Percentiles rank a stretch among this genome's conserved stretches.
Conservation (phyloP, 805 yeast species). For the Starmerella apis region DNA sequence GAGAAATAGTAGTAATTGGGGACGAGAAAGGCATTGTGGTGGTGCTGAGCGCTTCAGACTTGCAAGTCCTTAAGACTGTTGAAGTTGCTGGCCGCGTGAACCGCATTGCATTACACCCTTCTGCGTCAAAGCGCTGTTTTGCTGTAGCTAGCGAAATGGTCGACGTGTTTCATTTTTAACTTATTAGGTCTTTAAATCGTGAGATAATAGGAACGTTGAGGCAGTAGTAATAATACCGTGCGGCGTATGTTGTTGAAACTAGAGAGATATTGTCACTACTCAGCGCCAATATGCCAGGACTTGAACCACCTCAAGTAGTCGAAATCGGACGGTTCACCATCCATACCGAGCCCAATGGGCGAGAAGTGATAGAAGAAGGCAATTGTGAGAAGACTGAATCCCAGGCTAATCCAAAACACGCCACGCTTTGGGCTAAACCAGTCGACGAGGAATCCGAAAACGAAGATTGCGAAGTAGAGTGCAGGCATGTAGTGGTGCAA, state of each 20-base stretch:
- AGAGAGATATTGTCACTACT: background rate
- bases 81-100: slow-evolving; percentile 21
- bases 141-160: slow-evolving; percentile 7
- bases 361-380: slow-evolving; percentile 51
- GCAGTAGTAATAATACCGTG: background rate
- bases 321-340: slow-evolving; percentile 41
- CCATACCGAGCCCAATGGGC: slow-evolving; percentile 76
- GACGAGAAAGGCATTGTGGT: slow-evolving; percentile 22
- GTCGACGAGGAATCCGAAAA: slow-evolving; percentile 54
- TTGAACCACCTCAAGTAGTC: slow-evolving; percentile 43
- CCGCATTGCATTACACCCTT: slow-evolving; percentile 5
- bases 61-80: background rate
- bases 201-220: background rate
- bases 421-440: slow-evolving; percentile 27
- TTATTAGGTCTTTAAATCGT: slow-evolving; percentile 1
- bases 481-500: slow-evolving; percentile 97
- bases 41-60: slow-evolving; percentile 4
- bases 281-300: slow-evolving; percentile 22
- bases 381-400: slow-evolving; percentile 36
- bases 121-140: background rate
- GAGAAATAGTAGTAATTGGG: slow-evolving; percentile 18
- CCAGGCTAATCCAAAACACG: slow-evolving; percentile 40
- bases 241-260: no score
- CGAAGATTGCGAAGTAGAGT: slow-evolving; percentile 80
- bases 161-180: background rate